These are phyloP conservation scores for Gossypium ekmanianum DNA, from an alignment of 345 rosid species.

Conservation along the genomic window DNA sequence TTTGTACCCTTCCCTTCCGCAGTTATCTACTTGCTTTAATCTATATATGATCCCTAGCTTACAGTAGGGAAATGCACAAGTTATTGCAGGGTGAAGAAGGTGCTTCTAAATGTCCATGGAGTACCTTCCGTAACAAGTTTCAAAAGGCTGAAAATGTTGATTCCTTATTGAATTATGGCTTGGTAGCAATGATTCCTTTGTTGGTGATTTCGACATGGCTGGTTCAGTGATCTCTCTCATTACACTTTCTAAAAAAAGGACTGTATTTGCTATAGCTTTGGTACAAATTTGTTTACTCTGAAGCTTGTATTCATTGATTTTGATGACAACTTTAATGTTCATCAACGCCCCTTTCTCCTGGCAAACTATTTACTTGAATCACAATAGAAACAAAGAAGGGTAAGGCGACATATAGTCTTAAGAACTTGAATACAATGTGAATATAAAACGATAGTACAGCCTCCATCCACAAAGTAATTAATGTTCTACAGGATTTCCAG, in stretches of 20 bases:
- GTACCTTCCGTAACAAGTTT: conserved; percentile 30
- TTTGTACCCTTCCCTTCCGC: neutral
- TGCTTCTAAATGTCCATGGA: conserved; percentile 37
- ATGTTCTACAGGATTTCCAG: too few species aligned
- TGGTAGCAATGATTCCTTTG: conserved; percentile 48
- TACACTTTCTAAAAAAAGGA: neutral
- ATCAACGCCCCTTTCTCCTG: too few species aligned
- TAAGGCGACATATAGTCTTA: too few species aligned
- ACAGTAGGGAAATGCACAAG: neutral
- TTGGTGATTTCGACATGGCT: conserved; percentile 2
- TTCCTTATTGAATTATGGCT: conserved; percentile 54
- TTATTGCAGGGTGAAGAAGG: conserved; percentile 45
- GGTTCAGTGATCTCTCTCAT: neutral
- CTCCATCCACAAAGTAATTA: too few species aligned
- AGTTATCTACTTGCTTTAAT: neutral
- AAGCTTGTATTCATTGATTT: too few species aligned
- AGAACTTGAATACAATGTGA: too few species aligned
- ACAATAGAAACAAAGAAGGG: too few species aligned
- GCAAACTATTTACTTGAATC: too few species aligned
- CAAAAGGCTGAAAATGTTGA: conserved; percentile 47
- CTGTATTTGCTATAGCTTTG: too few species aligned
- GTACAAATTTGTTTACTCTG: too few species aligned
- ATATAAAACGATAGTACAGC: too few species aligned
- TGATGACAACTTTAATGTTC: too few species aligned
- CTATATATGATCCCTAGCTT: neutral